A percentile compares a stretch with the other conserved stretches of the same genome.
These are phyloP conservation scores for Drosera capensis DNA, from an alignment of 148 eudicot genomes.

Conservation along the genomic window DNA sequence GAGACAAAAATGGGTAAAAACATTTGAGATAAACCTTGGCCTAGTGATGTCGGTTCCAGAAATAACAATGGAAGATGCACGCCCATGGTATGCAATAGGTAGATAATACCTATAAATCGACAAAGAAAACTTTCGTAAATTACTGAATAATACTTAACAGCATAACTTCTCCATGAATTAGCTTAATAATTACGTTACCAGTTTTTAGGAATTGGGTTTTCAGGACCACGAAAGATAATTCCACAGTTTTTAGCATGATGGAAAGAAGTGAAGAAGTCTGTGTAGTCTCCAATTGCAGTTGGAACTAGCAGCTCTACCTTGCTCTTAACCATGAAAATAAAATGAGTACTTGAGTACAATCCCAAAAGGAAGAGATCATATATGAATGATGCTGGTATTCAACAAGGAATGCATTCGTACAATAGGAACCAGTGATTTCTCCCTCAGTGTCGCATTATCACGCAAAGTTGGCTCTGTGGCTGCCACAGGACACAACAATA, in stretches of 20 bases:
- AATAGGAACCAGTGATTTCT: constrained; percentile 55
- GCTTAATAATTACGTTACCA: constrained; percentile 25
- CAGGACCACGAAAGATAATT: constrained; percentile 69
- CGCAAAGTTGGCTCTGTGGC: constrained; percentile 68
- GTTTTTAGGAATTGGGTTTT: constrained; percentile 54
- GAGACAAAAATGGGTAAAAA: too few relatives aligned
- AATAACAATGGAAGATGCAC: constrained; percentile 83
- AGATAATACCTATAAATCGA: constrained; percentile 53
- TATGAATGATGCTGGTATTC: too few relatives aligned
- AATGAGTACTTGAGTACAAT: too few relatives aligned
- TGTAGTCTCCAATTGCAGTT: constrained; percentile 68
- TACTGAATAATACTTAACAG: neutral
- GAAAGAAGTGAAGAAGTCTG: constrained; percentile 85
- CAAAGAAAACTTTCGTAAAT: neutral
- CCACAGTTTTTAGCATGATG: constrained; percentile 90
- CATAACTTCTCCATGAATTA: neutral
- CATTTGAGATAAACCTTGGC: too few relatives aligned
- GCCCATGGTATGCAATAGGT: constrained; percentile 97
- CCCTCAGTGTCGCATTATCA: constrained; percentile 48
- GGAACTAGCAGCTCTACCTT: constrained; percentile 85
- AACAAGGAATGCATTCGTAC: too few relatives aligned
- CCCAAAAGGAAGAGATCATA: too few relatives aligned
- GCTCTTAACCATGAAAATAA: constrained; percentile 23
- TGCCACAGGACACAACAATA: constrained; percentile 15
- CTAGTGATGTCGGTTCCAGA: constrained; percentile 86